phyloP scores from a whole-genome alignment of 2,329 filamentous ascomycete genomes.

The Ceratocystis huliohia region DNA sequence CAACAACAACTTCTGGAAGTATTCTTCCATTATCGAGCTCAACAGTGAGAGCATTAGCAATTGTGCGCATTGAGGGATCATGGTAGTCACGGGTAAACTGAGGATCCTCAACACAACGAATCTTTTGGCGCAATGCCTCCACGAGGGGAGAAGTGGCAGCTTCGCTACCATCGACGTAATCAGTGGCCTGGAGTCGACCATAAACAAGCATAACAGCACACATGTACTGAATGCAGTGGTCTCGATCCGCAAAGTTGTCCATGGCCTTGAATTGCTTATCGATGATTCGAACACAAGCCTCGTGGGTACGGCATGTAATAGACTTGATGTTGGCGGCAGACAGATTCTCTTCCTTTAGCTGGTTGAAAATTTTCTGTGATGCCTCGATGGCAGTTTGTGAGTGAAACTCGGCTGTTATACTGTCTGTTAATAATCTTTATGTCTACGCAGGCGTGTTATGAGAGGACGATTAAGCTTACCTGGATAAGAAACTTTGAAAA shows the following conservation, averaged over 20 bases:
- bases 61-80: constrained; percentile 81
- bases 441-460: background rate
- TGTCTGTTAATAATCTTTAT: background rate
- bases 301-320: constrained; percentile 90
- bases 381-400: constrained; percentile 96
- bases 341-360: constrained; percentile 76
- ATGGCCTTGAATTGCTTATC: constrained; percentile 99
- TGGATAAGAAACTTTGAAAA: constrained; percentile 99
- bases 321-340: constrained; percentile 85
- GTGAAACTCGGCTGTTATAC: constrained; percentile 69
- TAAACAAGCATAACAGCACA: constrained; percentile 90
- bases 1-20: constrained; percentile 78
- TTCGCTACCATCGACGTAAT: constrained; percentile 88
- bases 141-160: constrained; percentile 81
- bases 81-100: constrained; percentile 95
- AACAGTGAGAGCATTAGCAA: constrained; percentile 92
- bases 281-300: constrained; percentile 97
- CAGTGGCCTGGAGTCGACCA: constrained; percentile 80
- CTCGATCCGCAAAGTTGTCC: constrained; percentile 99
- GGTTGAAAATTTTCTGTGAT: constrained; percentile 73
- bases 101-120: constrained; percentile 91
- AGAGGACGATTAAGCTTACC: constrained; percentile 40
- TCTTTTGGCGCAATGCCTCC: constrained; percentile 83
- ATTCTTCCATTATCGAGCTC: constrained; percentile 89
- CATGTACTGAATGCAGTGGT: constrained; percentile 99